Conservation (phyloP, 2,329 filamentous ascomycete genomes). For the Coleophoma eucalyptorum region DNA sequence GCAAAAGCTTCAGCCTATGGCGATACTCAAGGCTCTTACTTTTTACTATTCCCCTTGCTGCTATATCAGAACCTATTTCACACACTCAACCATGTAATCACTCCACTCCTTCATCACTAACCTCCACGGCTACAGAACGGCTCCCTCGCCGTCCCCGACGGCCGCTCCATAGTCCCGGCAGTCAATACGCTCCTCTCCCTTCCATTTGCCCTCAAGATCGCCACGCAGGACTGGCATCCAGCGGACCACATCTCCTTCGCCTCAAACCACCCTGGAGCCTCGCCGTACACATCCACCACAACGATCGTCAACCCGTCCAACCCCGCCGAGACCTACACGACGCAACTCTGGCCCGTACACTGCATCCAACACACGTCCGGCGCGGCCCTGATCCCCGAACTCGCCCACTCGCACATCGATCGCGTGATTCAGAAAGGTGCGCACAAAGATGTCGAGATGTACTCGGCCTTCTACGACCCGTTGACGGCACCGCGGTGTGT, state of each 20-base stretch:
- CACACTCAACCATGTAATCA: no score
- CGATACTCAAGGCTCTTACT: no score
- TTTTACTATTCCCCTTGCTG: no score
- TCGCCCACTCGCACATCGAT: constrained; percentile 59
- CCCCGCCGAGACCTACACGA: constrained; percentile 56
- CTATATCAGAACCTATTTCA: no score
- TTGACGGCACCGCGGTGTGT: constrained; percentile 59
- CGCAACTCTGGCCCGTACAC: constrained; percentile 84
- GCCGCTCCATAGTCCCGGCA: constrained; percentile 62
- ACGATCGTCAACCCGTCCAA: constrained; percentile 66
- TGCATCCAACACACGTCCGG: constrained; percentile 76
- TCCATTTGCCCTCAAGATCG: constrained; percentile 71
- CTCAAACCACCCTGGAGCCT: constrained; percentile 65
- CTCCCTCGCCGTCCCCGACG: constrained; percentile 75
- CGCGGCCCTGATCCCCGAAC: constrained; percentile 64
- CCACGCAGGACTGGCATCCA: constrained; percentile 93
- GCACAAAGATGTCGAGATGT: constrained; percentile 79
- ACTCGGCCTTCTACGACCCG: constrained; percentile 83
- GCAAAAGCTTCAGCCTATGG: no score
- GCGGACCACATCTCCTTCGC: constrained; percentile 83
- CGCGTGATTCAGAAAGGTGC: constrained; percentile 73
- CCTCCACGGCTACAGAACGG: constrained; percentile 55
- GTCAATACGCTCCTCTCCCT: constrained; percentile 73
- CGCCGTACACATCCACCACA: constrained; percentile 62
- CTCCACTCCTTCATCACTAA: no score